These are phyloP conservation scores for Dalbergia cochinchinensis DNA, from an alignment of 306 rosid species.

Conservation along the genomic window DNA sequence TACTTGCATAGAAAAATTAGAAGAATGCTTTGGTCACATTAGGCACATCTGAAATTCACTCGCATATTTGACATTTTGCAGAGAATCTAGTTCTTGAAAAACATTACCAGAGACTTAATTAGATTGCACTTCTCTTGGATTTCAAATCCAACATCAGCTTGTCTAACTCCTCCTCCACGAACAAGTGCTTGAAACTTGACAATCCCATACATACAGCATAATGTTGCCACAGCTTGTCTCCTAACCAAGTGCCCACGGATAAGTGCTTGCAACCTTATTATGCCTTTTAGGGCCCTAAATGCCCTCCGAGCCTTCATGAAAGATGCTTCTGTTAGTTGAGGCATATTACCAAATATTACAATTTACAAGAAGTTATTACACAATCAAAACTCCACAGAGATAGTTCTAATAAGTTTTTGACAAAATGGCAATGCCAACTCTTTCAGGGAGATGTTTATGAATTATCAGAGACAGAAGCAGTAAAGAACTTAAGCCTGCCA, in stretches of 20 bases:
- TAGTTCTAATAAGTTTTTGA: slow-evolving; percentile 24
- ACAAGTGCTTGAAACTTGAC: slow-evolving; percentile 87
- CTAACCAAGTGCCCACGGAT: slow-evolving; percentile 98
- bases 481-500: slow-evolving; percentile 13
- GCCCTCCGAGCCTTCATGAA: slow-evolving; percentile 97
- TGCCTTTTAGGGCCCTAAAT: slow-evolving; percentile 94
- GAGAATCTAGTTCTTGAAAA: slow-evolving; percentile 18
- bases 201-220: slow-evolving; percentile 82
- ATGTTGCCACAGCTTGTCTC: slow-evolving; percentile 94
- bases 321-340: slow-evolving; percentile 51
- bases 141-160: slow-evolving; percentile 69
- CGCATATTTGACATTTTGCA: background rate
- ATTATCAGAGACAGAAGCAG: background rate
- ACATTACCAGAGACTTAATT: slow-evolving; percentile 59
- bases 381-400: slow-evolving; percentile 32
- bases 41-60: background rate
- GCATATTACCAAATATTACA: slow-evolving; percentile 40
- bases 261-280: slow-evolving; percentile 98
- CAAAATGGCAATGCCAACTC: slow-evolving; percentile 23
- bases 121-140: slow-evolving; percentile 63
- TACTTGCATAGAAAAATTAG: background rate
- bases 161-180: slow-evolving; percentile 81
- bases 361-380: slow-evolving; percentile 38
- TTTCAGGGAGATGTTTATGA: slow-evolving; percentile 14
- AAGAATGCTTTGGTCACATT: background rate